A percentile compares a stretch with the other conserved stretches of the same genome.
Evolutionary conservation across 1,284 basidiomycete species (phyloP).

Genomic region (Trichosporon ovoides): DNA sequence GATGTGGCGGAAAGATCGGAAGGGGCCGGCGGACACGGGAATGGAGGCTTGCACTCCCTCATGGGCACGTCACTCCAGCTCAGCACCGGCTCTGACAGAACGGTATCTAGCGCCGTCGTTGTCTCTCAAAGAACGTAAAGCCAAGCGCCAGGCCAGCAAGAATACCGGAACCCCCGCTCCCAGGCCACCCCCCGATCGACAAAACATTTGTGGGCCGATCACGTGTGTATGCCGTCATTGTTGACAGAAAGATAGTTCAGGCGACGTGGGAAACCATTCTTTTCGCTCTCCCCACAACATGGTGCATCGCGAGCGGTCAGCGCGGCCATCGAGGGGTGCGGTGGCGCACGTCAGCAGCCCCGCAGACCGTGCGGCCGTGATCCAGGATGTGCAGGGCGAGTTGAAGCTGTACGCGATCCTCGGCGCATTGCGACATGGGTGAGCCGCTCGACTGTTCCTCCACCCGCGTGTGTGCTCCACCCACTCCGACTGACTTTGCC

Average conservation of each 20-base stretch:
- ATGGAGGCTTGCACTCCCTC: too few relatives aligned
- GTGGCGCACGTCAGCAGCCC: conserved; percentile 3
- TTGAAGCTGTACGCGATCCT: conserved; percentile 66
- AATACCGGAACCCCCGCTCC: too few relatives aligned
- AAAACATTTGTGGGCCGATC: neutral
- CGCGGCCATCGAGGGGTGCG: neutral
- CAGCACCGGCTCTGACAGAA: too few relatives aligned
- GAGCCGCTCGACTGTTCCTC: conserved; percentile 17
- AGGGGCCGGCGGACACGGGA: too few relatives aligned
- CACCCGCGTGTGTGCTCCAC: too few relatives aligned
- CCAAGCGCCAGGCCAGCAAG: too few relatives aligned
- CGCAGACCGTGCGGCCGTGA: neutral
- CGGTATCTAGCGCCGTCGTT: too few relatives aligned
- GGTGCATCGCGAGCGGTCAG: neutral
- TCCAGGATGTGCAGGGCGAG: conserved; percentile 47
- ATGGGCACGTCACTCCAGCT: too few relatives aligned
- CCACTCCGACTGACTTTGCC: neutral
- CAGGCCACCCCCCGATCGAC: too few relatives aligned
- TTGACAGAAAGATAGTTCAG: neutral
- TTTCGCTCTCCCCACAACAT: neutral
- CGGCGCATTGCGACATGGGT: conserved; percentile 67
- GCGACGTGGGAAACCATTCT: neutral
- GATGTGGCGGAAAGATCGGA: too few relatives aligned
- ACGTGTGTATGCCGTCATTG: conserved; percentile 5
- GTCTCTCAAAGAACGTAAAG: too few relatives aligned